These are phyloP conservation scores for Glycine tomentella DNA, from an alignment of 306 rosid genomes.

Conservation along the genomic window DNA sequence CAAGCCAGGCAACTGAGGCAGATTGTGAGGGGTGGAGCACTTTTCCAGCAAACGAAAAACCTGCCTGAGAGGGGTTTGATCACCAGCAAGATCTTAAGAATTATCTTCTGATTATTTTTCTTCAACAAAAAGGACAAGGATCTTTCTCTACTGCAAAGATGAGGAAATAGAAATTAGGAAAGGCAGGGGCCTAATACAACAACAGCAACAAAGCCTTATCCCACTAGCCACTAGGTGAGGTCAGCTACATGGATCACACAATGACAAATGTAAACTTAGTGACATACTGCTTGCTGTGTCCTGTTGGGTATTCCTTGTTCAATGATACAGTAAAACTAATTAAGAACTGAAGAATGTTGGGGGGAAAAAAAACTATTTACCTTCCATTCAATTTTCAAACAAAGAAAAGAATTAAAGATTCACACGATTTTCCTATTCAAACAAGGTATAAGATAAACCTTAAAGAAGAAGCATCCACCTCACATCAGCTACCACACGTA, in stretches of 20 bases:
- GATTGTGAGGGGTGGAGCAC: constrained; percentile 38
- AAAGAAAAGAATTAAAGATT: constrained; percentile 13
- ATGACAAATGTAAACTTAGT: neutral
- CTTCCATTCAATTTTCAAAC: constrained; percentile 1
- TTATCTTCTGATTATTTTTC: constrained; percentile 32
- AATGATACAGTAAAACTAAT: neutral
- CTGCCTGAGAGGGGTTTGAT: constrained; percentile 20
- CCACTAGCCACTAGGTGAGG: too few relatives aligned
- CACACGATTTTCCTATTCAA: constrained; percentile 3
- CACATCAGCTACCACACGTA: constrained; percentile 39
- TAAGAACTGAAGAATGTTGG: constrained; percentile 1
- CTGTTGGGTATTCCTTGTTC: neutral
- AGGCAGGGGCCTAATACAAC: neutral
- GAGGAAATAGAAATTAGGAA: constrained; percentile 32
- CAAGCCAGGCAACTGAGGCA: constrained; percentile 24
- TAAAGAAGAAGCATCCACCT: constrained; percentile 39
- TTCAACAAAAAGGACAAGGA: constrained; percentile 6
- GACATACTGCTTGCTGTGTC: neutral
- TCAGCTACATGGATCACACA: too few relatives aligned
- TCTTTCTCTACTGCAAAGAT: constrained; percentile 27
- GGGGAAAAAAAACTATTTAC: neutral
- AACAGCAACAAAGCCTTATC: too few relatives aligned
- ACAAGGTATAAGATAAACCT: constrained; percentile 25
- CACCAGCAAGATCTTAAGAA: constrained; percentile 9
- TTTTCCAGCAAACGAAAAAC: neutral